phyloP scores from a whole-genome alignment of 805 yeast genomes.

The Pichia kluyveri region DNA sequence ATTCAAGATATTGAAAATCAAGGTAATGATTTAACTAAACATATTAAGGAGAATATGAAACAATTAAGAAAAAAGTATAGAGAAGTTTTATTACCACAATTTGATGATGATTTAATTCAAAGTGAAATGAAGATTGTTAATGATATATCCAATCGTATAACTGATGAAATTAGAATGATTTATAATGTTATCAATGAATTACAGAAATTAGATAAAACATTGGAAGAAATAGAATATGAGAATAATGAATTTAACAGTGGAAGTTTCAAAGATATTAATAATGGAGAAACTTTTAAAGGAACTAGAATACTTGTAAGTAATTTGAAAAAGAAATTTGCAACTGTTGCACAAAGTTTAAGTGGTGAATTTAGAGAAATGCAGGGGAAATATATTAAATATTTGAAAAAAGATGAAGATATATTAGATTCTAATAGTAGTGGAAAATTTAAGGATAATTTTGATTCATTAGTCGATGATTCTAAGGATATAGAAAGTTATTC shows the following conservation, averaged over 20 bases:
- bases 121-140: constrained; percentile 50
- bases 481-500: constrained; percentile 39
- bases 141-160: constrained; percentile 61
- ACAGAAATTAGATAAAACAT: constrained; percentile 23
- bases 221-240: background rate
- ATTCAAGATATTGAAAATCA: constrained; percentile 9
- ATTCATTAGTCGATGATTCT: too few species aligned
- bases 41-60: constrained; percentile 45
- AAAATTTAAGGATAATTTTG: constrained; percentile 11
- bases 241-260: background rate
- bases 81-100: constrained; percentile 79
- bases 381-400: constrained; percentile 75
- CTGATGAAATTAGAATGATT: constrained; percentile 69
- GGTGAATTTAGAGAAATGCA: constrained; percentile 79
- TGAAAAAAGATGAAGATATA: constrained; percentile 62
- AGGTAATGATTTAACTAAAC: constrained; percentile 13
- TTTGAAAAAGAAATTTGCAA: constrained; percentile 76
- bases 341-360: constrained; percentile 71
- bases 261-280: background rate
- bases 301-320: constrained; percentile 54
- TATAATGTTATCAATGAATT: constrained; percentile 68
- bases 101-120: constrained; percentile 75
- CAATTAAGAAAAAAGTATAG: constrained; percentile 64
- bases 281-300: constrained; percentile 1
- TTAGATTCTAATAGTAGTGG: background rate